A percentile compares a stretch with the other conserved stretches of the same genome.
Evolutionary conservation across 352 stramenopile genomes (phyloP).

Genomic region (Globisporangium megalacanthum): DNA sequence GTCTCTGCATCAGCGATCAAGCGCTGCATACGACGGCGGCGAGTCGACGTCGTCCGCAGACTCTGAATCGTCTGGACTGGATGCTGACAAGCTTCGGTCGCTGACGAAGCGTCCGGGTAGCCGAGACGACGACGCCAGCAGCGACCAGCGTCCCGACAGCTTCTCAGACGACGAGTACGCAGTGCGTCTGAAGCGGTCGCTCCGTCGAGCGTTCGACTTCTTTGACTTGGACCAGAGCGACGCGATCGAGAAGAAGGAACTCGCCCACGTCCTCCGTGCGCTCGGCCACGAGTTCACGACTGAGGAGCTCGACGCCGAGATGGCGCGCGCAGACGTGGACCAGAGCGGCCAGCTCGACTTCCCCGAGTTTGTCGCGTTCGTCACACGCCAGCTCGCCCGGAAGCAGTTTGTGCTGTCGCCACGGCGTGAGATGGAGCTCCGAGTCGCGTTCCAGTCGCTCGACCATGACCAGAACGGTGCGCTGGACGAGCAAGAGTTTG

Average conservation of each 20-base stretch:
- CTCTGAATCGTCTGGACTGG: conserved; percentile 30
- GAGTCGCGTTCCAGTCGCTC: conserved; percentile 59
- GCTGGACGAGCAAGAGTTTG: conserved; percentile 69
- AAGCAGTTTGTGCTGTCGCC: conserved; percentile 56
- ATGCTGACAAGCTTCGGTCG: conserved; percentile 29
- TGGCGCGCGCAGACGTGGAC: conserved; percentile 55
- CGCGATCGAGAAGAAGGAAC: conserved; percentile 64
- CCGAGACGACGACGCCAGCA: conserved; percentile 15
- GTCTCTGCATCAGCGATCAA: not conserved
- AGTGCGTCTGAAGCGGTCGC: conserved; percentile 47
- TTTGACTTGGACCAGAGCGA: conserved; percentile 69
- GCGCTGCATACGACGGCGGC: not conserved
- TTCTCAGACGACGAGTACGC: conserved; percentile 59
- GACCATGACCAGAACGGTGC: conserved; percentile 62
- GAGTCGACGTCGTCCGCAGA: conserved; percentile 6
- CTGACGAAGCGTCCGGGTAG: not conserved
- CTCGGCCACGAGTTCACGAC: conserved; percentile 68
- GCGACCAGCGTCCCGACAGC: conserved; percentile 13
- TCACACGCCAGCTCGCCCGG: conserved; percentile 49
- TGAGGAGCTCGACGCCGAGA: conserved; percentile 55
- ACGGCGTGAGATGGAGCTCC: conserved; percentile 70
- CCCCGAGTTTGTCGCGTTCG: conserved; percentile 65
- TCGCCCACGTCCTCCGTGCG: conserved; percentile 58
- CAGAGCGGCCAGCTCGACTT: conserved; percentile 68
- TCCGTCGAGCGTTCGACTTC: conserved; percentile 70